phyloP scores from a whole-genome alignment of 805 yeast genomes.

The Tetrapisispora taiwanensis region DNA sequence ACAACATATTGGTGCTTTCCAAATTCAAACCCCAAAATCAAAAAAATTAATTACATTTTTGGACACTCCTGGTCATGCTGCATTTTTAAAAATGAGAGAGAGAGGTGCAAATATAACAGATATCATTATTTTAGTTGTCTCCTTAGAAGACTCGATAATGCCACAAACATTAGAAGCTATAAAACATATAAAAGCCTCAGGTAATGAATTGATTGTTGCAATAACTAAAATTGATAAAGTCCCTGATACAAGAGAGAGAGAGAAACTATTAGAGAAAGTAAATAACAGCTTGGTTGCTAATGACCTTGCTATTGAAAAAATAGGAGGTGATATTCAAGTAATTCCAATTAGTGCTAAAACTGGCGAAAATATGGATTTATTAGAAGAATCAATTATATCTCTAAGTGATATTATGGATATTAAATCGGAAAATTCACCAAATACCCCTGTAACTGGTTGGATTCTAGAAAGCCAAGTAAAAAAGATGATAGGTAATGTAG shows the following conservation, averaged over 20 bases:
- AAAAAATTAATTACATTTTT: conserved; percentile 75
- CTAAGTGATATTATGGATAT: conserved; percentile 77
- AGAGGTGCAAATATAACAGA: conserved; percentile 94
- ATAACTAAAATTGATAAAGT: conserved; percentile 84
- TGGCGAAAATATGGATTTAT: conserved; percentile 78
- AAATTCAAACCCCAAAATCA: conserved; percentile 67
- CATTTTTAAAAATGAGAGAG: conserved; percentile 90
- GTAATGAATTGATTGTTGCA: conserved; percentile 62
- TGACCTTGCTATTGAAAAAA: conserved; percentile 80
- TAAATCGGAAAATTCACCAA: conserved; percentile 40
- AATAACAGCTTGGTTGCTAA: conserved; percentile 64
- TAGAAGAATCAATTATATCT: conserved; percentile 82
- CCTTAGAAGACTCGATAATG: conserved; percentile 96
- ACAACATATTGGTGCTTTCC: conserved; percentile 95
- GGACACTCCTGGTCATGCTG: conserved; percentile 98
- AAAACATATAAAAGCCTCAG: conserved; percentile 66
- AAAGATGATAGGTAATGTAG: conserved; percentile 74
- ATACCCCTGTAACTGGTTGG: conserved; percentile 67
- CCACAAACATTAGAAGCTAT: conserved; percentile 96
- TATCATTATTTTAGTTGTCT: conserved; percentile 83
- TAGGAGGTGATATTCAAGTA: conserved; percentile 91
- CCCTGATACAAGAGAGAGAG: conserved; percentile 26
- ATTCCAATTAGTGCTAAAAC: conserved; percentile 83
- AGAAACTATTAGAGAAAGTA: conserved; percentile 64
- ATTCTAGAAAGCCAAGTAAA: conserved; percentile 75